These are phyloP conservation scores for carrot (Daucus carota) DNA, from an alignment of 129 eudicot species.

Conservation along the genomic window DNA sequence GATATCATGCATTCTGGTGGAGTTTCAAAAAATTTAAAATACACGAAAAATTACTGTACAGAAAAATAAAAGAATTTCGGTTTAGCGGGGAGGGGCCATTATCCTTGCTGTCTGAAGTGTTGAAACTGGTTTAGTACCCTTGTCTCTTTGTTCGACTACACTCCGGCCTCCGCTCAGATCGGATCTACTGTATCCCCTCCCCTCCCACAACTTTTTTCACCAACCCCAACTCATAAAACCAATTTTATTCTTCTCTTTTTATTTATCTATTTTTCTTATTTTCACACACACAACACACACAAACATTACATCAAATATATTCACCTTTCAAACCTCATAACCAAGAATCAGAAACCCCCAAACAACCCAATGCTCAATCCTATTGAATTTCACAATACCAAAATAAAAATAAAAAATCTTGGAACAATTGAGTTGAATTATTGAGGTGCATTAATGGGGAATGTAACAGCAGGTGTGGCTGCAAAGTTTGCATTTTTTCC, in stretches of 20 bases:
- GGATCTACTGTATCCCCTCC: conserved; percentile 24
- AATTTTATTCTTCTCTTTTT: no score
- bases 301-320: no score
- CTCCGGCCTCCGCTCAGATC: conserved; percentile 41
- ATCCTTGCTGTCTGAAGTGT: conserved; percentile 1
- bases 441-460: conserved; percentile 52
- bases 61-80: no score
- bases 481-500: conserved; percentile 92
- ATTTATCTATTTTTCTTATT: neutral
- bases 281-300: neutral
- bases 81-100: no score
- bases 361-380: neutral
- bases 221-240: neutral
- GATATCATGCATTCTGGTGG: no score
- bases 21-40: no score
- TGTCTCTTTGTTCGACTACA: neutral
- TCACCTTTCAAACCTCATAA: no score
- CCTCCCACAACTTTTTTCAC: neutral
- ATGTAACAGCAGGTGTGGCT: conserved; percentile 86
- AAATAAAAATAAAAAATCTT: neutral
- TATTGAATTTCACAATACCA: neutral
- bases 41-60: no score
- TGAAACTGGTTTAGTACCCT: neutral
- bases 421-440: conserved; percentile 19
- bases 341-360: neutral